Evolutionary conservation across 2,329 filamentous ascomycete genomes (phyloP), one percentile per base, ranked within the genome.

Genomic region (Cladophialophora immunda): DNA sequence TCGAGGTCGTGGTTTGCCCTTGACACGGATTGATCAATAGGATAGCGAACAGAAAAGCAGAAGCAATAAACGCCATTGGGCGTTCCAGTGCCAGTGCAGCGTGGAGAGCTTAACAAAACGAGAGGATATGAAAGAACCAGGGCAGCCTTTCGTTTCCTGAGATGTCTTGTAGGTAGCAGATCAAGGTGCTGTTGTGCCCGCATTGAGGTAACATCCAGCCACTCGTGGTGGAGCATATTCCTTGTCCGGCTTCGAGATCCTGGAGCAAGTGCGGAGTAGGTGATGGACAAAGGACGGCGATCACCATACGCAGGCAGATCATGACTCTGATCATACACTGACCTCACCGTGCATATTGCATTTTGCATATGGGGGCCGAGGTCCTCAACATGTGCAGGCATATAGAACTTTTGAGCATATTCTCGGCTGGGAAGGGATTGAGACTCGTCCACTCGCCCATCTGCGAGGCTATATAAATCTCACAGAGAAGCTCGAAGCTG

Each of bases 401-500:
- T 58, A 25, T 22, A 45, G 47, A 11, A 52, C 47, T 52, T 52
- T 52, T 52, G 36, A 11, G 11, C 8, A 2, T 11, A 38, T 17
- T 38, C 15, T 38, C 15, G 36, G 15, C n/a, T n/a, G n/a, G n/a
- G n/a, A n/a, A n/a, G n/a, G n/a, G n/a, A n/a, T n/a, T n/a, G n/a
- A n/a, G n/a, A n/a, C n/a, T n/a, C n/a, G n/a, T 41, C 38, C 38
- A 5, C 17, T 41, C 38, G 38, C 29, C 50, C 32, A 53, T 53
- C 22, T 25, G 32, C 19, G 29, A 50, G 22, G 45, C 38, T 52
- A 30, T 22, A 52, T 30, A 61, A 2, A 22, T 38, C 27, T 66
- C 45, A 70, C 36, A 71, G 52, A 30, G 62, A 67, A 13, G 69
- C 62, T 38, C 61, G 62, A 36, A 67, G n/a, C 29, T 62, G 62